phyloP scores from a whole-genome alignment of 2,329 filamentous ascomycete species.

The Zalaria obscura region DNA sequence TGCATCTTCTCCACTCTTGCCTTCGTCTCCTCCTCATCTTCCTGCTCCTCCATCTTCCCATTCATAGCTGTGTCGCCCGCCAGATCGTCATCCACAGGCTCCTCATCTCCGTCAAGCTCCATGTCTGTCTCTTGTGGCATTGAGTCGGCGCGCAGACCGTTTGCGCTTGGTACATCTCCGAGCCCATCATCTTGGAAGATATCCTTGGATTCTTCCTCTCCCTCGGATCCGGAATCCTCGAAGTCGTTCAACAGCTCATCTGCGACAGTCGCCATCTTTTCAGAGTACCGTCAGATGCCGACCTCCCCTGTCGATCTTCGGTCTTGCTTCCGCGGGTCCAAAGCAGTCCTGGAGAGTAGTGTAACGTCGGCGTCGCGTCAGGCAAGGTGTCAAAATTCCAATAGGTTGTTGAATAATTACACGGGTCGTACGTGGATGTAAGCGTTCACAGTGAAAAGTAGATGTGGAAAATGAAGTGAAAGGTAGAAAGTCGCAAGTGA shows the following conservation, averaged over 20 bases:
- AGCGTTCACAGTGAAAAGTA: too few species aligned
- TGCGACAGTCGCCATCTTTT: constrained; percentile 73
- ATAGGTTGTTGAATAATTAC: too few species aligned
- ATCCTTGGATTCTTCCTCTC: constrained; percentile 38
- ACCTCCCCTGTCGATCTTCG: too few species aligned
- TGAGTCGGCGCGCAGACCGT: constrained; percentile 4
- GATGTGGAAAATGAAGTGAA: too few species aligned
- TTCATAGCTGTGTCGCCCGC: constrained; percentile 44
- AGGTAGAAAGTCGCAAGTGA: too few species aligned
- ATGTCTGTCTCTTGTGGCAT: constrained; percentile 23
- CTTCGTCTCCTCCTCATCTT: constrained; percentile 57
- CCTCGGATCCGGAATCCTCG: constrained; percentile 70
- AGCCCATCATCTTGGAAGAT: constrained; percentile 10
- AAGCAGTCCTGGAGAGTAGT: too few species aligned
- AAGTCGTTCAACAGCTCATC: constrained; percentile 90
- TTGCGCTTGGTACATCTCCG: constrained; percentile 1
- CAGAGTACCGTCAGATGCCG: neutral
- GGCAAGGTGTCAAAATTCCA: too few species aligned
- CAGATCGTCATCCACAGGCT: constrained; percentile 24
- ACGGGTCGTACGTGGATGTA: neutral
- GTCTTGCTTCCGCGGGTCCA: too few species aligned
- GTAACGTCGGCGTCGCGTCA: too few species aligned
- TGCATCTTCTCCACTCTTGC: constrained; percentile 74
- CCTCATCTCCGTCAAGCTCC: constrained; percentile 41
- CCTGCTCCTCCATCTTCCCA: constrained; percentile 38